phyloP scores from a whole-genome alignment of 768 basidiomycete species.

The Tephrocybe rancida region DNA sequence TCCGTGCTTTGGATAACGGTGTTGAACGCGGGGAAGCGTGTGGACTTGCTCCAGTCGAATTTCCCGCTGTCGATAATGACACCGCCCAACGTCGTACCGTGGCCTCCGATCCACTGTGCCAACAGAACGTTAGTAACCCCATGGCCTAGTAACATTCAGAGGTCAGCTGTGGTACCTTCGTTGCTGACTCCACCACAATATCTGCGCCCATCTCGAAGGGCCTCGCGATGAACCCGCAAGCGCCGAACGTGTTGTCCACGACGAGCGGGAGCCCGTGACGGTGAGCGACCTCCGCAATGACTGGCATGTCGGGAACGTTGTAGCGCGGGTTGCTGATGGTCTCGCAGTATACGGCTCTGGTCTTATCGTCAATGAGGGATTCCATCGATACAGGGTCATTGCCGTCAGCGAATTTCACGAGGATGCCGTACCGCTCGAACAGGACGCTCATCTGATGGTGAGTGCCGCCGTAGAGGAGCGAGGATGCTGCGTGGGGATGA shows the following conservation, averaged over 20 bases:
- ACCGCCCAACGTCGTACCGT: slow-evolving; percentile 68
- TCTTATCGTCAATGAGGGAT: slow-evolving; percentile 58
- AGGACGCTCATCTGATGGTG: slow-evolving; percentile 61
- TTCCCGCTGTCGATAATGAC: slow-evolving; percentile 63
- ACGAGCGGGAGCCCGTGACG: slow-evolving; percentile 59
- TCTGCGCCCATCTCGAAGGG: slow-evolving; percentile 30
- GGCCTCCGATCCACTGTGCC: slow-evolving; percentile 68
- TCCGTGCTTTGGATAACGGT: slow-evolving; percentile 5
- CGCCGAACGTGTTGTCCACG: slow-evolving; percentile 67
- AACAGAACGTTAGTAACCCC: slow-evolving; percentile 35
- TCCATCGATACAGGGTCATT: slow-evolving; percentile 49
- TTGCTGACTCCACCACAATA: slow-evolving; percentile 34
- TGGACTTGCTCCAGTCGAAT: slow-evolving; percentile 57
- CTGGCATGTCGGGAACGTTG: slow-evolving; percentile 52
- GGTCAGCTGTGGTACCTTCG: too few relatives aligned
- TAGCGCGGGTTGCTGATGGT: slow-evolving; percentile 66
- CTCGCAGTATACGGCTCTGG: slow-evolving; percentile 61
- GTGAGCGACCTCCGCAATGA: slow-evolving; percentile 66
- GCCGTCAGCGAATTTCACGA: slow-evolving; percentile 51
- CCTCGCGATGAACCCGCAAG: slow-evolving; percentile 47
- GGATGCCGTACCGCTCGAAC: slow-evolving; percentile 45
- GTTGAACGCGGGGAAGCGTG: slow-evolving; percentile 38
- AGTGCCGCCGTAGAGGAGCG: slow-evolving; percentile 36
- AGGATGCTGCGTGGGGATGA: slow-evolving; percentile 5
- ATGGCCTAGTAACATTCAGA: neutral